A percentile compares a stretch with the other conserved stretches of the same genome.
These are phyloP conservation scores for Umbilicus rupestris DNA, from an alignment of 164 flowering plant species.

Conservation along the genomic window DNA sequence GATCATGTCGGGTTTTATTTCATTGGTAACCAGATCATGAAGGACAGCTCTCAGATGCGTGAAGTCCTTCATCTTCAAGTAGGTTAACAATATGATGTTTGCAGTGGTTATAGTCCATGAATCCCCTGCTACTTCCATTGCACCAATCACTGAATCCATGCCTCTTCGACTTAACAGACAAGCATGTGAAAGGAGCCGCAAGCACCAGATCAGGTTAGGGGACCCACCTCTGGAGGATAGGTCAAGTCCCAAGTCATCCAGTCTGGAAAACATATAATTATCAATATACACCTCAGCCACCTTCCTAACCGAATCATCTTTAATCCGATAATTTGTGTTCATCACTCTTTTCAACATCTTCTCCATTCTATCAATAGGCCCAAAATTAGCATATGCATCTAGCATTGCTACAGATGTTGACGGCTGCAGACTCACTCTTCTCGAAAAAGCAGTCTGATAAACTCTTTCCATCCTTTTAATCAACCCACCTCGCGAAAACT, in stretches of 20 bases:
- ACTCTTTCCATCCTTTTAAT: conserved; percentile 43
- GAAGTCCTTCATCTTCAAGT: conserved; percentile 51
- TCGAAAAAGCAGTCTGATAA: conserved; percentile 23
- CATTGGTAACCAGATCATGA: conserved; percentile 17
- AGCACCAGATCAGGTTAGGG: conserved; percentile 46
- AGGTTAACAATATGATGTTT: conserved; percentile 38
- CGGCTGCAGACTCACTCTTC: conserved; percentile 28
- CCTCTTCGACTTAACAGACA: conserved; percentile 47
- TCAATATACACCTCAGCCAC: conserved; percentile 39
- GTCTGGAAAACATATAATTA: conserved; percentile 41
- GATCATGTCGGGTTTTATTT: conserved; percentile 43
- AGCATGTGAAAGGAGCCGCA: conserved; percentile 52
- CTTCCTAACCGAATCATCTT: conserved; percentile 37
- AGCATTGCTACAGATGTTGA: conserved; percentile 47
- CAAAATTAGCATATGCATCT: conserved; percentile 42
- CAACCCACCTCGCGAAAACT: conserved; percentile 42
- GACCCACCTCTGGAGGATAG: conserved; percentile 23
- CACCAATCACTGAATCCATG: conserved; percentile 30
- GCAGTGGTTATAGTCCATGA: conserved; percentile 29
- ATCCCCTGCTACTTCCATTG: conserved; percentile 34
- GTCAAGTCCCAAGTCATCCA: conserved; percentile 42
- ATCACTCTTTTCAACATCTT: conserved; percentile 24
- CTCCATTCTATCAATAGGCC: conserved; percentile 47
- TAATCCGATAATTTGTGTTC: conserved; percentile 20
- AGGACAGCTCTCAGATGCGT: conserved; percentile 23